Evolutionary conservation across 2,329 filamentous ascomycete genomes (phyloP).

Genomic region (Fusarium penzigii): DNA sequence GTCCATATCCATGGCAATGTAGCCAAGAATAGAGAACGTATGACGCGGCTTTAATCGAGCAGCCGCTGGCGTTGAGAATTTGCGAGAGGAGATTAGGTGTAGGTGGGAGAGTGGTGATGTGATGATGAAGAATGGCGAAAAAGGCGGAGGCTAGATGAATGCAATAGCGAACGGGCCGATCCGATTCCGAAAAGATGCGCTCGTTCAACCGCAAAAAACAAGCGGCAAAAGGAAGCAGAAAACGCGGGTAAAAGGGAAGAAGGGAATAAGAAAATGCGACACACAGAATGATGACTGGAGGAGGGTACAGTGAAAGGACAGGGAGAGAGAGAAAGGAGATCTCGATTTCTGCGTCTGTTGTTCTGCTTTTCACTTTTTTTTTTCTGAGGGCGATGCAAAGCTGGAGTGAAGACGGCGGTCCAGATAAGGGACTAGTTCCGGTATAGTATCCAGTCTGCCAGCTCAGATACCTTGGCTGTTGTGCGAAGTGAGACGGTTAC

Average conservation of each 20-base stretch:
- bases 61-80: slow-evolving; percentile 5
- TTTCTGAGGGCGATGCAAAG: no score
- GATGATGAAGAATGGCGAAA: slow-evolving; percentile 15
- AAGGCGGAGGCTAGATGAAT: slow-evolving; percentile 27
- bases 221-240: slow-evolving; percentile 6
- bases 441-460: no score
- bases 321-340: slow-evolving; percentile 5
- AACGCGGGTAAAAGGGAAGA: background rate
- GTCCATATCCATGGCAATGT: slow-evolving; percentile 37
- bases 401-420: no score
- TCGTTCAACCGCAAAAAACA: slow-evolving; percentile 17
- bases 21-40: slow-evolving; percentile 19
- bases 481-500: no score
- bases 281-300: background rate
- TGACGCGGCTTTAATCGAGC: slow-evolving; percentile 24
- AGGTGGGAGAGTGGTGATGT: slow-evolving; percentile 2
- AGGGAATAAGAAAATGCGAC: slow-evolving; percentile 5
- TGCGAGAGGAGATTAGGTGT: slow-evolving; percentile 1
- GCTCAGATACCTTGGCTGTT: no score
- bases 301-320: slow-evolving; percentile 6
- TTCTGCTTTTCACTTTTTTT: no score
- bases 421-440: no score
- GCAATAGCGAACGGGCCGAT: slow-evolving; percentile 25
- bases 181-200: slow-evolving; percentile 20
- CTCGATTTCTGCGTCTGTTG: background rate